Evolutionary conservation across 1,284 basidiomycete genomes (phyloP), one percentile per base, ranked within the genome.

Genomic region (Trichosporon ovoides): DNA sequence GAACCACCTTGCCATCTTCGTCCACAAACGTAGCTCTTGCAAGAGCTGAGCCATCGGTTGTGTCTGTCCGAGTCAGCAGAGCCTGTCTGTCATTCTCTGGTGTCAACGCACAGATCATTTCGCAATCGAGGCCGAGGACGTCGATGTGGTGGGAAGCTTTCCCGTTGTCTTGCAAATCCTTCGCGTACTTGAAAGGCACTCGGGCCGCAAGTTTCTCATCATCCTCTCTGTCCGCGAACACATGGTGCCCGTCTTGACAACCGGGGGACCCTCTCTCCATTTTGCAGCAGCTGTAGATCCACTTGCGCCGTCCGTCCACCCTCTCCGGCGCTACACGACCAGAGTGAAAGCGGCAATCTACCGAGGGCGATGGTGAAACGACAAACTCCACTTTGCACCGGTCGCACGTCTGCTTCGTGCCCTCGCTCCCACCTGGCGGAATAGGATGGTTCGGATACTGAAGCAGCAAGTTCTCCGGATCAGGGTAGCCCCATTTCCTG

Each of bases 1-100:
- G 86, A 0, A 95, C 81, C 55, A 84, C 79, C 19, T 79, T 77
- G 0, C 90, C 91, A 1, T 81, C 74, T 9, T 85, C 85, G 67
- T 93, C 87, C 1, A 96, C 84, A 4, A 93, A 83, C 0, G 92
- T 94, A 1, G 94, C 85, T 7, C 93, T 83, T 4, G 91, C 93
- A 7, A 94, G 83, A 22, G 87, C 84, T 80, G 90, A 84, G 0
- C 93, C 93, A 6, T 87, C 87, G 0, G 91, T 93, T 0, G 90
- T 89, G 76, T 91, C 76, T 77, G 53, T 18, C 19, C 31, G 9
- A 19, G 20, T 54, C 22, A 34, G 46, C 28, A 9, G 16, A 13
- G 2, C 1, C 6, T 14, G 6, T n/a, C n/a, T n/a, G n/a, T n/a
- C 10, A 5, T 12, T 14, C n/a, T n/a, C n/a, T 10, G 0, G 28